Base-by-base conservation (phyloP, 2,329 filamentous ascomycete genomes). In the Cercospora zeae-maydis region DNA sequence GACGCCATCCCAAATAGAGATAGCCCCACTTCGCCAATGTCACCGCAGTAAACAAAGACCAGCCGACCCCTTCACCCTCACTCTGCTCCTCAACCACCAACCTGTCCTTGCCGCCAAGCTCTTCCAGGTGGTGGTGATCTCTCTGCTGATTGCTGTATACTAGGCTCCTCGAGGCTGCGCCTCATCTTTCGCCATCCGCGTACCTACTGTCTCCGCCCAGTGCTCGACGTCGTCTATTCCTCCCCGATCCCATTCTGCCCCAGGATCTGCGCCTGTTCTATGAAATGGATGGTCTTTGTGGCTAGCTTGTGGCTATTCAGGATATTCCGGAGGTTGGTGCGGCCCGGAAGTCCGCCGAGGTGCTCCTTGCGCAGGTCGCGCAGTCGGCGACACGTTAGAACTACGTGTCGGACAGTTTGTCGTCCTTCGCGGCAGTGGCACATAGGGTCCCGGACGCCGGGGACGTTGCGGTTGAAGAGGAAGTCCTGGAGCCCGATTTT, bases 291-390 rank as follows among this genome's bases (percentile, higher is more conserved):
- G 47, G 61, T 57, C 63, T 52, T 66, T 33, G 33, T 63, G 47
- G 63, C 63, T 66, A 59, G 52, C 58, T 63, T 66, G 53, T 56
- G 58, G 61, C 62, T 63, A 24, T 49, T 66, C 24, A 63, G 61
- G 34, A 62, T 66, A 54, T 14, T 58, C 27, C 36, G 58, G 54
- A 66, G 61, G 37, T 61, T 49, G 52, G 31, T 67, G 14, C 52
- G 37, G n/a, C 39, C 36, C 14, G 21, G 27, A 14, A 56, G 13
- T 34, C 33, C 54, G 10, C 47, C 51, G 16, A 65, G 47, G 42
- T 64, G 24, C 33, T 64, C 42, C 34, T 39, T 58, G 31, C 63
- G 58, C 31, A 64, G 58, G 58, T 67, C 60, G 5, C 27, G 58
- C 19, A 63, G 63, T 36, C 56, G 58, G 19, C 60, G 47, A 53